Conservation (phyloP, 768 basidiomycete genomes). For the Russula emetica region DNA sequence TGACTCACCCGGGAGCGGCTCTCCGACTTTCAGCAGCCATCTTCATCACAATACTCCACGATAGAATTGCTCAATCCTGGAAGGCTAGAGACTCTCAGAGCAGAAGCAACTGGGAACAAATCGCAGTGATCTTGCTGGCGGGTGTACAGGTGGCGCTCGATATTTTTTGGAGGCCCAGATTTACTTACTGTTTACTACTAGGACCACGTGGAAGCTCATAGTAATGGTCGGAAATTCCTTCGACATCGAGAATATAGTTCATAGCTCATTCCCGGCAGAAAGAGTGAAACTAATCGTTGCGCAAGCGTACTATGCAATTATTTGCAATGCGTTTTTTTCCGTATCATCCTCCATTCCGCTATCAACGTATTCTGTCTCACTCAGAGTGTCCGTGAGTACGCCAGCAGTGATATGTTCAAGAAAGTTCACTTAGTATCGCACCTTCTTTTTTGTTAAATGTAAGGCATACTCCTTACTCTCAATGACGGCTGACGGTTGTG, state of each 20-base stretch:
- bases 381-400: slow-evolving; percentile 24
- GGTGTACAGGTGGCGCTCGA: slow-evolving; percentile 24
- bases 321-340: slow-evolving; percentile 25
- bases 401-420: not conserved
- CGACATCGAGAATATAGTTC: not conserved
- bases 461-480: slow-evolving; percentile 24
- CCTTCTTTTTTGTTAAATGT: not conserved
- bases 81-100: slow-evolving; percentile 1
- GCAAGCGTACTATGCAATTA: slow-evolving; percentile 25
- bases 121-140: slow-evolving; percentile 19
- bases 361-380: slow-evolving; percentile 12
- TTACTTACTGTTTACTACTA: not conserved
- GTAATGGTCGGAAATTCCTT: slow-evolving; percentile 11
- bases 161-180: not conserved
- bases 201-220: slow-evolving; percentile 25
- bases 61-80: slow-evolving; percentile 11
- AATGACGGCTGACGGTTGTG: slow-evolving; percentile 22
- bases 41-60: slow-evolving; percentile 19
- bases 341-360: not conserved
- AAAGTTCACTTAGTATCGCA: not conserved
- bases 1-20: slow-evolving; percentile 18
- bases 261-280: slow-evolving; percentile 9
- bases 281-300: slow-evolving; percentile 24
- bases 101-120: slow-evolving; percentile 22
- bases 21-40: slow-evolving; percentile 25